Evolutionary conservation across 768 basidiomycete species (phyloP), one percentile per base, ranked within the genome.

Genomic region (Termitomyces sp.): DNA sequence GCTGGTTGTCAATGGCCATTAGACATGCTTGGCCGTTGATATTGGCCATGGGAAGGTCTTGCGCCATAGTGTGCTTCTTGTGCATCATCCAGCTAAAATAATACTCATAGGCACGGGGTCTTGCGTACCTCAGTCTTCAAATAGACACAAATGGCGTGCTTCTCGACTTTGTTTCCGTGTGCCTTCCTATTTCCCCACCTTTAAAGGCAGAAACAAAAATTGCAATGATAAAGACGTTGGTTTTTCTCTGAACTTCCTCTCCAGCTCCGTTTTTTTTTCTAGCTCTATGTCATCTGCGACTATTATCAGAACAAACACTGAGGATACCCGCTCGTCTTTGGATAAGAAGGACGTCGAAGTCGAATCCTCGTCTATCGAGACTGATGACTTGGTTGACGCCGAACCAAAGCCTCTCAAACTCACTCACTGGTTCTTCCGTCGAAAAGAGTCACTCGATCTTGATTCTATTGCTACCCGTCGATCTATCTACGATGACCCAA

Each of bases 401-500:
- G 75, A 78, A 52, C 74, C 77, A 1, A 66, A 68, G 47, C 72
- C 76, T 10, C 73, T 77, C 66, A 74, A 67, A 55, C 69, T 77
- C 42, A 69, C 71, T 49, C 65, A 73, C 60, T 77, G 67, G 68
- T 60, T 79, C 14, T 73, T 78, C 53, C 67, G 69, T 37, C 72
- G 72, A 20, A 61, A 68, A 15, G 64, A 65, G 8, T 61, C 65
- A 2, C 42, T 65, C 11, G 73, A 77, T 59, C 71, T 69, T 11
- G 78, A 81, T 55, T 67, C 79, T 14, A 76, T 75, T 51, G 74
- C 82, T 4, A 85, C 84, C n/a, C 77, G 72, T 34, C 77, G 79
- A 6, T 83, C 82, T 2, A 79, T 84, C 15, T 85, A 76, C 64
- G 83, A 85, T 52, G 81, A 86, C 60, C 79, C 80, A 12, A 65